These are phyloP conservation scores for Nepenthes alata DNA, from an alignment of 179 eudicot genomes.

Conservation along the genomic window DNA sequence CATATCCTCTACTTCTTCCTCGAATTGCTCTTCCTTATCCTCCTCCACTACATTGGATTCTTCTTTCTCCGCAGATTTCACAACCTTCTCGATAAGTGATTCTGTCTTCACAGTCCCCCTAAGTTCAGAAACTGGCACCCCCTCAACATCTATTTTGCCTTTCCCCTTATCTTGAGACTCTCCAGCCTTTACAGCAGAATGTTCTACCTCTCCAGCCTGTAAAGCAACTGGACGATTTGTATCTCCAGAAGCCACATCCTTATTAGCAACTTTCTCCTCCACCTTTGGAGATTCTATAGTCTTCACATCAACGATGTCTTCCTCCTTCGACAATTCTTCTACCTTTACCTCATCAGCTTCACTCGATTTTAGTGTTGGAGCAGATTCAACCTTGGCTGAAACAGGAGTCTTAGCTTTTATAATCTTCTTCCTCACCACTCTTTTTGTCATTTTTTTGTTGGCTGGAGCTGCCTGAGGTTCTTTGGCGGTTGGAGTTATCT, in stretches of 20 bases:
- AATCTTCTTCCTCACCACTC: constrained; percentile 30
- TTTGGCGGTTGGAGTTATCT: constrained; percentile 22
- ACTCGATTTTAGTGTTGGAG: constrained; percentile 13
- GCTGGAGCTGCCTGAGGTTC: constrained; percentile 18
- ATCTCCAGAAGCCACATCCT: neutral
- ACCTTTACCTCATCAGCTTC: constrained; percentile 19
- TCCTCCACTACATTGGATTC: constrained; percentile 8
- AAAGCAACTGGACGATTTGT: neutral
- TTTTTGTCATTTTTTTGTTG: constrained; percentile 23
- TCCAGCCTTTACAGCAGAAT: constrained; percentile 15
- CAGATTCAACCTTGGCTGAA: constrained; percentile 27
- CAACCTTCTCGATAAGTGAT: constrained; percentile 2
- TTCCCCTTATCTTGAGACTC: constrained; percentile 18
- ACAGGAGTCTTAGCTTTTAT: constrained; percentile 32
- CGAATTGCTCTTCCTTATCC: constrained; percentile 15
- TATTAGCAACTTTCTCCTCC: constrained; percentile 7
- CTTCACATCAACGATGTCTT: constrained; percentile 12
- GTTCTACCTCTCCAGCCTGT: constrained; percentile 20
- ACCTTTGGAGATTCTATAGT: constrained; percentile 9
- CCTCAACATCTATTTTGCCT: constrained; percentile 21
- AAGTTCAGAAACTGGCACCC: constrained; percentile 13
- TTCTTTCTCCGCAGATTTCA: constrained; percentile 9
- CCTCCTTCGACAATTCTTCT: constrained; percentile 20
- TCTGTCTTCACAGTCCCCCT: constrained; percentile 7
- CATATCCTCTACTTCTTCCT: constrained; percentile 14